These are phyloP conservation scores for Phalaenopsis hybrid DNA, from an alignment of 116 monocot species.

Conservation along the genomic window DNA sequence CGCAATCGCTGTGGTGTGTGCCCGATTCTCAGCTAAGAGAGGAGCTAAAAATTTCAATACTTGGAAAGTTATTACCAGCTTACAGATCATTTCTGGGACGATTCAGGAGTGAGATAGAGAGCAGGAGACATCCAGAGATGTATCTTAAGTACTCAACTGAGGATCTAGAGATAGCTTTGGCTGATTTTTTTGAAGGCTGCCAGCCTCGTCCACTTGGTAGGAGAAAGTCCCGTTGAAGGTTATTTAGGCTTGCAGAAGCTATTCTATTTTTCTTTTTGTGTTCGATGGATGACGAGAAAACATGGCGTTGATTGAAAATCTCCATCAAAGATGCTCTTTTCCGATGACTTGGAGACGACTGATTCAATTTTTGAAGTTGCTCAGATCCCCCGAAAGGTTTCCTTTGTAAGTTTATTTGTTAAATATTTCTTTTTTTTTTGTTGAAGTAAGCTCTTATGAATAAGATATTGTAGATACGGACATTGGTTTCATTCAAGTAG, in stretches of 20 bases:
- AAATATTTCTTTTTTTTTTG: background rate
- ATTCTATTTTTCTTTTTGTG: conserved; percentile 22
- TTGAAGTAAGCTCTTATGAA: background rate
- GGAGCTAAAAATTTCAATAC: conserved; percentile 80
- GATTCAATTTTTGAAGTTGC: conserved; percentile 2
- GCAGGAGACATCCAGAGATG: conserved; percentile 58
- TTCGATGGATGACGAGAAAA: background rate
- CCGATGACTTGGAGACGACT: background rate
- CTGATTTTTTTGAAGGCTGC: conserved; percentile 77
- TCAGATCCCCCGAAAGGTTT: background rate
- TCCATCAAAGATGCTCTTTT: background rate
- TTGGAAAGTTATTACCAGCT: conserved; percentile 61
- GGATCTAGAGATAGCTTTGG: conserved; percentile 64
- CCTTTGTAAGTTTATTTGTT: conserved; percentile 3
- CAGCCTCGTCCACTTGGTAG: conserved; percentile 29
- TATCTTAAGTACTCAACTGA: conserved; percentile 83
- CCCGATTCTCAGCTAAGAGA: conserved; percentile 68
- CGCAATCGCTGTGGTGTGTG: conserved; percentile 60
- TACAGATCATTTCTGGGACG: conserved; percentile 79
- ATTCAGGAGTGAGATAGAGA: conserved; percentile 67
- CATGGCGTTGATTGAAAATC: background rate
- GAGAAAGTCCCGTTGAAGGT: conserved; percentile 37
- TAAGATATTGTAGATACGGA: too few relatives aligned
- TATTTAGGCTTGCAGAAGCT: conserved; percentile 8
- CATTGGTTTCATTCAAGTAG: too few relatives aligned